Conservation (phyloP, 2,329 filamentous ascomycete genomes). For the Colletotrichum horii region DNA sequence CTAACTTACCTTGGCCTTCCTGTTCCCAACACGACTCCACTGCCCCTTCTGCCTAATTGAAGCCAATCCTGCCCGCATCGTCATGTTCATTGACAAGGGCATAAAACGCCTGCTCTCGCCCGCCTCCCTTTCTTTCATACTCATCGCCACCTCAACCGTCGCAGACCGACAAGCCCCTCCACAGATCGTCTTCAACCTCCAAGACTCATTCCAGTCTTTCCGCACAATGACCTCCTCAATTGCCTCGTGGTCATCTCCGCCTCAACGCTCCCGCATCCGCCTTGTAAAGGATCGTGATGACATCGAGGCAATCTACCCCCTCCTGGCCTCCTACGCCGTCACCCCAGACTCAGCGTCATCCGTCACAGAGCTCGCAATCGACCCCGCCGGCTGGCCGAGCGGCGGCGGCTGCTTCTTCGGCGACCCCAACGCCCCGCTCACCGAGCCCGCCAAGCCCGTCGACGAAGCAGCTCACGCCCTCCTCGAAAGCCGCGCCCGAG, state of each 20-base stretch:
- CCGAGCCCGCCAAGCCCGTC: not conserved
- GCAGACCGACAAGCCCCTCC: not conserved
- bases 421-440: not conserved
- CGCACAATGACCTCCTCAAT: not conserved
- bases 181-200: not conserved
- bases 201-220: not conserved
- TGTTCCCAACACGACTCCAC: accelerated
- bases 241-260: not conserved
- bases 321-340: not conserved
- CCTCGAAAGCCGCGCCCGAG: not conserved
- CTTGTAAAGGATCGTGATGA: not conserved
- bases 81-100: not conserved
- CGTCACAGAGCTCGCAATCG: not conserved
- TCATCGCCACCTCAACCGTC: not conserved
- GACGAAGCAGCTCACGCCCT: not conserved
- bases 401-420: not conserved
- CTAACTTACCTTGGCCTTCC: not conserved
- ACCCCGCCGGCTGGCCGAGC: not conserved
- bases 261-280: not conserved
- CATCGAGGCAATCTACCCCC: not conserved
- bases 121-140: not conserved
- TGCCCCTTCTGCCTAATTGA: not conserved
- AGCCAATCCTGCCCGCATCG: not conserved
- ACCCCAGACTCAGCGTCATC: not conserved
- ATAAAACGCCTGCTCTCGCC: not conserved